Evolutionary conservation across 169 alveolate species (phyloP).

Genomic region (Miamiensis avidus): DNA sequence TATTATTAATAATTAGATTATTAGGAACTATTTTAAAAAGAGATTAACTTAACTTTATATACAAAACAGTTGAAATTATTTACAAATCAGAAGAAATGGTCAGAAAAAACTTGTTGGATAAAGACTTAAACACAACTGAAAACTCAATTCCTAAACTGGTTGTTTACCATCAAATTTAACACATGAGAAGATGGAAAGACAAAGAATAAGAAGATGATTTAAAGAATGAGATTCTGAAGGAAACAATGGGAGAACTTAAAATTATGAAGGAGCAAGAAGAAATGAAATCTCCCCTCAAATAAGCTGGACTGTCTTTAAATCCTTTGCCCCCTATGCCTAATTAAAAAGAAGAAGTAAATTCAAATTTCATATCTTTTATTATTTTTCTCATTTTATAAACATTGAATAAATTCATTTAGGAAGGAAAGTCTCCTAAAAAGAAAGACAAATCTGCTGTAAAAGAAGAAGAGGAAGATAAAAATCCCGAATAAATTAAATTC

Average conservation of each 20-base stretch:
- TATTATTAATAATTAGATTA: background rate
- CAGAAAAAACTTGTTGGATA: conserved; percentile 26
- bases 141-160: conserved; percentile 29
- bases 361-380: too few relatives aligned
- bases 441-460: conserved; percentile 9
- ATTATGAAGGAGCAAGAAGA: conserved; percentile 16
- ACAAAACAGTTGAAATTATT: conserved; percentile 11
- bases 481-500: background rate
- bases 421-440: conserved; percentile 25
- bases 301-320: conserved; percentile 2
- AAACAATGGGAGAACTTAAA: conserved; percentile 14
- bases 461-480: conserved; percentile 17
- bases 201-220: conserved; percentile 32
- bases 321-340: background rate
- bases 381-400: background rate
- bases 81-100: conserved; percentile 20
- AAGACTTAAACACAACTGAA: conserved; percentile 31
- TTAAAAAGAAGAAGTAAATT: background rate
- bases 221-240: conserved; percentile 11
- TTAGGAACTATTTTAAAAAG: conserved; percentile 41
- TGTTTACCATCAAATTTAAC: conserved; percentile 20
- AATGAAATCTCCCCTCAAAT: conserved; percentile 25
- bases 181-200: conserved; percentile 34
- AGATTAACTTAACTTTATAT: conserved; percentile 38
- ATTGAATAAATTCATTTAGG: background rate